These are phyloP conservation scores for Clarkia xantiana DNA, from an alignment of 345 rosid genomes.

Conservation along the genomic window DNA sequence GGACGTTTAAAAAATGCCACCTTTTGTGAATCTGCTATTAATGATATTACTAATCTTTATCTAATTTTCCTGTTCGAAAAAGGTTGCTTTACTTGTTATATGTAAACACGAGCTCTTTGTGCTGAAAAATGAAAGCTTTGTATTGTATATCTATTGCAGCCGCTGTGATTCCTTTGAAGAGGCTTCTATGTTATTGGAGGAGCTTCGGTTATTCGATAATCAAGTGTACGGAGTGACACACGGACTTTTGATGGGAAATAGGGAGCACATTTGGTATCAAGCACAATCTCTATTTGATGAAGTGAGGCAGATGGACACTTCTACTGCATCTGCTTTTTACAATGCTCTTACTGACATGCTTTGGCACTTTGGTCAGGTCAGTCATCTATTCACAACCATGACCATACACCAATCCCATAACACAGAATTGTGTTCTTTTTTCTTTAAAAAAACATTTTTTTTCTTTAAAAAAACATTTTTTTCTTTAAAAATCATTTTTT, in stretches of 20 bases:
- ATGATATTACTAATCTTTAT: no score
- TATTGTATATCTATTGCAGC: conserved; percentile 31
- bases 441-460: no score
- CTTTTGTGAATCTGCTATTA: no score
- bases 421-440: no score
- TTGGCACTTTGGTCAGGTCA: conserved; percentile 95
- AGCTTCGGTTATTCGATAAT: conserved; percentile 75
- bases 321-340: conserved; percentile 84
- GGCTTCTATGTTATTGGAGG: conserved; percentile 78
- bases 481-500: no score
- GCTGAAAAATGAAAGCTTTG: no score
- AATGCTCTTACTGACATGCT: conserved; percentile 85
- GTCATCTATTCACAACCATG: conserved; percentile 6
- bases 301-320: conserved; percentile 65
- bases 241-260: conserved; percentile 81
- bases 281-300: conserved; percentile 74
- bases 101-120: no score
- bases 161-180: conserved; percentile 87
- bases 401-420: no score
- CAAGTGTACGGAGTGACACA: conserved; percentile 86
- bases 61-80: no score
- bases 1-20: no score
- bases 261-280: conserved; percentile 65
- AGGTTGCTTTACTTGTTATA: no score
- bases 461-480: no score